Percentiles rank a stretch among this genome's conserved stretches.
phyloP scores from a whole-genome alignment of 2,329 filamentous ascomycete genomes.

The Aspergillus ruber region DNA sequence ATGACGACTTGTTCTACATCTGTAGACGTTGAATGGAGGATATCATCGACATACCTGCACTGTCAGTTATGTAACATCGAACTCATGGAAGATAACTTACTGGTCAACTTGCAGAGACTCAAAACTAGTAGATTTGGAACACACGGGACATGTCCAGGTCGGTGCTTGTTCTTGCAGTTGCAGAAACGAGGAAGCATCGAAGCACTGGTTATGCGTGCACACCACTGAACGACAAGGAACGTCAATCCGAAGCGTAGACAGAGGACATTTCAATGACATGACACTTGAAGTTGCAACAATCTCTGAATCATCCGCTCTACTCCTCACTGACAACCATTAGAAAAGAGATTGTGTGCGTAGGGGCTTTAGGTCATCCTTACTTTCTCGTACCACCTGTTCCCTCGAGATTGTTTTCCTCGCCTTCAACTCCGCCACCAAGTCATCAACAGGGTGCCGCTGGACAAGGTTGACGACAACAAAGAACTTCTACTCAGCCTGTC shows the following conservation, averaged over 20 bases:
- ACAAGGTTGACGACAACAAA: constrained; percentile 71
- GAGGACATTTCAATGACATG: constrained; percentile 84
- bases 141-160: constrained; percentile 94
- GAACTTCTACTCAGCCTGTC: constrained; percentile 52
- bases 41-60: constrained; percentile 74
- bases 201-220: constrained; percentile 90
- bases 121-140: constrained; percentile 75
- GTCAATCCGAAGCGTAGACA: constrained; percentile 76
- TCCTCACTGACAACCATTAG: constrained; percentile 56
- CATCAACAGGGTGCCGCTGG: constrained; percentile 62
- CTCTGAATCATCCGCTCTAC: constrained; percentile 76
- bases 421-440: constrained; percentile 63
- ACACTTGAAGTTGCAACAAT: constrained; percentile 83
- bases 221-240: constrained; percentile 71
- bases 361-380: constrained; percentile 41
- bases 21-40: constrained; percentile 65
- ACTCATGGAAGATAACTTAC: constrained; percentile 43
- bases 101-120: constrained; percentile 81
- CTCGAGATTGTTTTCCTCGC: constrained; percentile 68
- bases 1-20: constrained; percentile 80
- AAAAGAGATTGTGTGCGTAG: too few relatives aligned
- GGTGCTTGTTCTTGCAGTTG: constrained; percentile 93
- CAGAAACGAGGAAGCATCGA: constrained; percentile 86
- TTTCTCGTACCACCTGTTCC: constrained; percentile 72
- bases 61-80: constrained; percentile 4